Base-by-base conservation (phyloP, 495 filamentous ascomycete genomes). In the Filosporella fistucella region DNA sequence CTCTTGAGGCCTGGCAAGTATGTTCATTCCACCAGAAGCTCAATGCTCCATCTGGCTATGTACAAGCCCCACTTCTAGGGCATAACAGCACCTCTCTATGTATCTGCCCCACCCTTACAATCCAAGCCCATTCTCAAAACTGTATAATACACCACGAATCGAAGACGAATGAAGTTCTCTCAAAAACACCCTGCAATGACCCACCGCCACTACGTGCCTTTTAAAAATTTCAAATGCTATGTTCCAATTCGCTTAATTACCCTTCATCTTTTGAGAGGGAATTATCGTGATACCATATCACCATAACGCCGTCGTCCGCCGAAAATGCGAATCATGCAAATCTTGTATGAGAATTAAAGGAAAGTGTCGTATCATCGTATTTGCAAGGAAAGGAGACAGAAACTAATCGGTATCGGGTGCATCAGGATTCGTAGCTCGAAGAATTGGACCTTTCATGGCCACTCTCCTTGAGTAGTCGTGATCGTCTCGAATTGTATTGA, bases 371-470 rank as follows among this genome's bases (percentile, higher is more conserved):
- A 22, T 28, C 35, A 20, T 47, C 43, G 38, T 47, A 37, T 42
- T 47, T 39, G 36, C 38, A 29, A 42, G 24, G 26, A 45, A 47
- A 25, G 43, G 25, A 21, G 44, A 47, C 20, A 33, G 12, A 13
- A 9, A 17, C 42, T 22, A 38, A 16, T 39, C 38, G 1, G 30
- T 25, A 26, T 37, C 17, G 33, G 43, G 28, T 32, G 40, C 30
- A 40, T 80, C 73, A 12, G 75, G 73, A 45, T 80, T 80, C 33
- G 58, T 70, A 2, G 73, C 70, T 49, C 75, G 63, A n/a, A 80
- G 65, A 16, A 77, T 71, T 9, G 56, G 52, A 49, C 68, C 66
- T 18, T 60, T 52, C 7, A 61, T 51, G n/a, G 60, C 52, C 3
- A 72, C 61, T 14, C 64, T 47, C 50, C 75, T 60, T 30, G 75